A percentile compares a stretch with the other conserved stretches of the same genome.
These are phyloP conservation scores for Penicillium paxilli DNA, from an alignment of 495 filamentous ascomycete species.

Conservation along the genomic window DNA sequence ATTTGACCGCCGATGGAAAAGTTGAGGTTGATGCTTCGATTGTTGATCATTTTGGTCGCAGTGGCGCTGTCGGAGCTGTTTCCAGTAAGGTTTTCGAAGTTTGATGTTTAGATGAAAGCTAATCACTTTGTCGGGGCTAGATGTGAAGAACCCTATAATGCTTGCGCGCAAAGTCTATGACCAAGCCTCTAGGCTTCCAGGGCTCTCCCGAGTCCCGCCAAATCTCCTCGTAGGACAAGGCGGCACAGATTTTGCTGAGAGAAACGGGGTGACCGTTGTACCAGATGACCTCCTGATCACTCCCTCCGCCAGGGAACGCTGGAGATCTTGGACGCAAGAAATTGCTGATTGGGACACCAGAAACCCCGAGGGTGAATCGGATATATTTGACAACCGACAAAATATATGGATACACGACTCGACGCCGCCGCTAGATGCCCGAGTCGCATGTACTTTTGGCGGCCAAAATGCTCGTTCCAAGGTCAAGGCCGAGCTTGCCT, in stretches of 20 bases:
- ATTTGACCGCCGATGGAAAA: conserved; percentile 82
- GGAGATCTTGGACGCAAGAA: conserved; percentile 73
- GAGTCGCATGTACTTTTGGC: background rate
- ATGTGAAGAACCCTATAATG: conserved; percentile 88
- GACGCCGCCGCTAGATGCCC: background rate
- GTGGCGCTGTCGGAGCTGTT: conserved; percentile 89
- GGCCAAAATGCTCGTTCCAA: background rate
- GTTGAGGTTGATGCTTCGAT: conserved; percentile 95
- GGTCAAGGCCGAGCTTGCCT: background rate
- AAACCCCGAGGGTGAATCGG: background rate
- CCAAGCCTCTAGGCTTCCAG: conserved; percentile 66
- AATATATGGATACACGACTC: background rate
- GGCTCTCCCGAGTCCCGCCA: conserved; percentile 84
- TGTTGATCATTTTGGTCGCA: conserved; percentile 85
- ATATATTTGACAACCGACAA: background rate
- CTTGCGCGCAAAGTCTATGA: conserved; percentile 83
- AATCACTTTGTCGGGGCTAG: conserved; percentile 42
- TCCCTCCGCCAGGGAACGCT: conserved; percentile 70
- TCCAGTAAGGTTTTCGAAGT: conserved; percentile 65
- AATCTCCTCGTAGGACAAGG: conserved; percentile 87
- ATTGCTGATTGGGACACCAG: conserved; percentile 48
- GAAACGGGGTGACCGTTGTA: conserved; percentile 68
- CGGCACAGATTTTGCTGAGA: conserved; percentile 79
- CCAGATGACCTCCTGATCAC: conserved; percentile 74
- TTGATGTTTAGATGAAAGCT: background rate